Evolutionary conservation across 305 asterid genomes (phyloP), one percentile per base, ranked within the genome.

Genomic region (Salvia sclarea): DNA sequence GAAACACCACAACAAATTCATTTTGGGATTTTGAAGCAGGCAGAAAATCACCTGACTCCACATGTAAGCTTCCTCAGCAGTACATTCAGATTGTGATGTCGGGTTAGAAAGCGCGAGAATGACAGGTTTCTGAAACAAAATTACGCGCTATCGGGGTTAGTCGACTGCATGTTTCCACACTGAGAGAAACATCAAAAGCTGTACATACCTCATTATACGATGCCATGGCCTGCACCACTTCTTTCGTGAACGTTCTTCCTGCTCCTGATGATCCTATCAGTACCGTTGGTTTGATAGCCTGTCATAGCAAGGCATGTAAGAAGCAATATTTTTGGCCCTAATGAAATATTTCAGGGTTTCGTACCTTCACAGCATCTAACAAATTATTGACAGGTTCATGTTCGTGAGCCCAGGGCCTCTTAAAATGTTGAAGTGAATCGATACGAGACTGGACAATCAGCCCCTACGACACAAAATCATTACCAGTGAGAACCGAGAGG

Each of bases 321-420:
- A n/a, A n/a, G n/a, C n/a, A n/a, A n/a, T n/a, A n/a, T n/a, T n/a
- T n/a, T n/a, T n/a, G n/a, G n/a, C n/a, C n/a, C n/a, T 49, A 0
- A 10, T 20, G 10, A 6, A 12, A 14, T 2, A 33, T 33, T 2
- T 33, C 40, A 3, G 61, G 61, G 28, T 60, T 45, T 58, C 62
- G 48, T 65, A 95, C 99, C 95, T 95, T 95, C 48, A 95, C 91
- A 71, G 97, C 98, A 45, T 86, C 91, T 68, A 82, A 69, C 73
- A 95, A 82, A 69, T 82, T 81, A 61, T 43, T 71, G 73, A 95
- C 94, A 8, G 95, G 95, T 71, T 83, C 86, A 4, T 92, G 98
- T 73, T 92, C 95, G 53, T 95, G 99, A 28, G 99, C 99, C 99
- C 99, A 95, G 9, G 96, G 96, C 78, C 81, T 84, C 86, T 95